Percentiles rank a stretch among this genome's conserved stretches.
phyloP scores from a whole-genome alignment of 176 grass and related monocot genomes.

The Musa acuminata region DNA sequence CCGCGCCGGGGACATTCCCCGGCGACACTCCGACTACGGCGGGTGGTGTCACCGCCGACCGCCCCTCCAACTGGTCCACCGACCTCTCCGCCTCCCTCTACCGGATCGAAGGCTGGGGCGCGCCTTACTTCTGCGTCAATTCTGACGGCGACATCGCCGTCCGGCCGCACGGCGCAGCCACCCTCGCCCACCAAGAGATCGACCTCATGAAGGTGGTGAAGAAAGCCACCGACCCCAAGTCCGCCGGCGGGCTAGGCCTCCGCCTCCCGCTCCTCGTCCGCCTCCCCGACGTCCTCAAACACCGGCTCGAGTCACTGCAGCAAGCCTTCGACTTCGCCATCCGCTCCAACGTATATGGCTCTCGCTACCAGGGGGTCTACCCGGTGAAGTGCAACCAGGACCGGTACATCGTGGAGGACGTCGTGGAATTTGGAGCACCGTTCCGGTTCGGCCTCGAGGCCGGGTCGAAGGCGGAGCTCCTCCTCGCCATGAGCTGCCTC shows the following conservation, averaged over 20 bases:
- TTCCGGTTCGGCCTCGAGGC: conserved; percentile 86
- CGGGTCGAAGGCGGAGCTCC: conserved; percentile 81
- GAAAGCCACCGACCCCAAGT: conserved; percentile 30
- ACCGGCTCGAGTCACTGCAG: conserved; percentile 70
- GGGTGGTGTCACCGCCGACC: background rate
- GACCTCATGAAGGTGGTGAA: conserved; percentile 83
- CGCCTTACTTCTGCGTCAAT: conserved; percentile 85
- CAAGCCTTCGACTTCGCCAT: conserved; percentile 70
- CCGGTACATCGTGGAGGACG: conserved; percentile 80
- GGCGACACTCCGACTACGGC: conserved; percentile 30
- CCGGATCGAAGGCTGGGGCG: conserved; percentile 84
- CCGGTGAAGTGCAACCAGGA: conserved; percentile 99
- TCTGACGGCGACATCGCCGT: conserved; percentile 60
- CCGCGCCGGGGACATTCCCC: conserved; percentile 57
- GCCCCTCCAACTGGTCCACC: conserved; percentile 41
- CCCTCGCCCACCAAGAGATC: conserved; percentile 62
- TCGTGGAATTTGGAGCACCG: conserved; percentile 68
- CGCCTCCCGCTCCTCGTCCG: conserved; percentile 60
- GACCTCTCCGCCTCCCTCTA: conserved; percentile 67
- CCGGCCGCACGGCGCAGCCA: conserved; percentile 57
- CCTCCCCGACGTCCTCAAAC: conserved; percentile 77
- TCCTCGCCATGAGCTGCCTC: conserved; percentile 82
- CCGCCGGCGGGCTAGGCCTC: conserved; percentile 52
- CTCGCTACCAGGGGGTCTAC: conserved; percentile 81
- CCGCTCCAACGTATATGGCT: conserved; percentile 43